Evolutionary conservation across 441 rosid genomes (phyloP), one percentile per base, ranked within the genome.

Genomic region (Cnidoscolus chayamansa): DNA sequence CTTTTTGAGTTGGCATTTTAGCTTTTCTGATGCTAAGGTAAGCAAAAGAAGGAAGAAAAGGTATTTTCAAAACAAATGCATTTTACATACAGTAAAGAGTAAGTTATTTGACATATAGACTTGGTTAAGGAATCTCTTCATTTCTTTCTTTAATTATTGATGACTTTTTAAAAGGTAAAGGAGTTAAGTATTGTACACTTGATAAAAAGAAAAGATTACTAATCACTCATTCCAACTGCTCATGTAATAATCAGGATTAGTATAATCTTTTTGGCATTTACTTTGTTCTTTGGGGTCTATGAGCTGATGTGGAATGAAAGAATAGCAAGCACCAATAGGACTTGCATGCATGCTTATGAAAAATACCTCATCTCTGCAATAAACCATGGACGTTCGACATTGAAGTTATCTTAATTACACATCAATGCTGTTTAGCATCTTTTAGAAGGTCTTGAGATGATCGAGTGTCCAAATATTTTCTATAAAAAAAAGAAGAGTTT

Each of bases 1-100:
- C 71, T 68, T 68, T 25, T 68, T 55, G 71, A 68, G 60, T 55
- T 68, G 71, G 71, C 71, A 68, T 31, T 2, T 53, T 53, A 12
- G 45, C 45, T 35, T 35, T 25, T 35, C 40, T 35, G 40, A 35
- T 35, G 40, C 40, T 35, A 35, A 35, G 40, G 5, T 35, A 40
- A 40, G 45, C 45, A 40, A 40, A 40, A 40, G 45, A 40, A 40
- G 7, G 7, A 40, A 3, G 7, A 40, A 40, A 40, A 40, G 7
- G 45, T 40, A 40, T 40, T 6, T 40, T 4, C 45, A 40, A 40
- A 40, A 40, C 45, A 4, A 40, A 40, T 40, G 45, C 7, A 40
- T 6, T 40, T 6, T 40, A 40, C 45, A 40, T 3, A 6, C 16
- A 16, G 2, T 53, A 19, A 3, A 53, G 17, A 16, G 56, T 0